Conservation (phyloP, 1,139 yeast genomes). For the Blastobotrys niveus region DNA sequence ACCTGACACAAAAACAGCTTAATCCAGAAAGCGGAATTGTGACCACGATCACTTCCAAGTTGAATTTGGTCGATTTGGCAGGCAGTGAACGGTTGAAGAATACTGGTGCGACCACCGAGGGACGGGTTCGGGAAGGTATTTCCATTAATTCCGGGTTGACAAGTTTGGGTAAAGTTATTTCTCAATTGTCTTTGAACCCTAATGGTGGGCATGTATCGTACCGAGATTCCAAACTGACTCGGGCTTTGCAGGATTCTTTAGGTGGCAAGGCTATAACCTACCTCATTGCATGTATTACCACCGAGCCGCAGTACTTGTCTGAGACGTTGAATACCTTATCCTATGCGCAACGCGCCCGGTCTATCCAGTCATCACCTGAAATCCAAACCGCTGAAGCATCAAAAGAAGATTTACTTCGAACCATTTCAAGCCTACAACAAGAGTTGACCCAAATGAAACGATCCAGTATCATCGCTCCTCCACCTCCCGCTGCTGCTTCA, state of each 20-base stretch:
- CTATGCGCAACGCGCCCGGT: slow-evolving; percentile 62
- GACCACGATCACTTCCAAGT: slow-evolving; percentile 36
- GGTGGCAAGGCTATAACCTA: slow-evolving; percentile 80
- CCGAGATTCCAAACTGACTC: slow-evolving; percentile 73
- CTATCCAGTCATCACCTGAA: slow-evolving; percentile 28
- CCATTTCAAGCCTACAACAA: slow-evolving; percentile 21
- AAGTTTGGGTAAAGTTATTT: slow-evolving; percentile 78
- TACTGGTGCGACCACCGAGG: slow-evolving; percentile 53
- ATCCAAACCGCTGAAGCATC: slow-evolving; percentile 20
- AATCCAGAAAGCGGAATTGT: slow-evolving; percentile 22
- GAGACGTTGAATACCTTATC: slow-evolving; percentile 77
- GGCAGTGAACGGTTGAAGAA: slow-evolving; percentile 76
- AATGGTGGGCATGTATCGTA: slow-evolving; percentile 62
- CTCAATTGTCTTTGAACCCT: slow-evolving; percentile 49
- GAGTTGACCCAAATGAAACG: slow-evolving; percentile 17
- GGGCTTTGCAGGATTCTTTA: slow-evolving; percentile 70
- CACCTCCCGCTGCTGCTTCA: not conserved
- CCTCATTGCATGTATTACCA: slow-evolving; percentile 70
- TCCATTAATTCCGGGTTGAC: slow-evolving; percentile 69
- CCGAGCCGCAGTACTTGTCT: slow-evolving; percentile 48
- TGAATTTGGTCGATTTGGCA: slow-evolving; percentile 80
- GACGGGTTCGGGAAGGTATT: slow-evolving; percentile 56
- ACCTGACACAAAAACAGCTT: slow-evolving; percentile 22
- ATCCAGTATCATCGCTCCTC: too few relatives aligned
- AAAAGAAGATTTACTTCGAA: slow-evolving; percentile 21